Percentiles rank a stretch among this genome's conserved stretches.
Conservation (phyloP, 352 stramenopile species). For the Phytophthora quininea region DNA sequence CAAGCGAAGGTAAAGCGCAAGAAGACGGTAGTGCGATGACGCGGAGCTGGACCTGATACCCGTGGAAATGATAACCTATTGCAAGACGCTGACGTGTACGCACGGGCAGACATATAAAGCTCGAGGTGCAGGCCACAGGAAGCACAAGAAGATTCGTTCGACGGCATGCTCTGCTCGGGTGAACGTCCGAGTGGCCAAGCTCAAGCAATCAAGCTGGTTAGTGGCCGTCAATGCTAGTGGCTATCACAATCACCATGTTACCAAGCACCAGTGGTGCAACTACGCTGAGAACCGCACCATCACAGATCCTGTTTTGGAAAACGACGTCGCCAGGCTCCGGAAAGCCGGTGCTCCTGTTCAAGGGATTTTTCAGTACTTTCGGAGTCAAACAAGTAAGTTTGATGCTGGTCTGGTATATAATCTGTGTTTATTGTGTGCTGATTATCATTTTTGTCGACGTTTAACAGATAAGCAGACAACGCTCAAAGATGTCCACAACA, state of each 20-base stretch:
- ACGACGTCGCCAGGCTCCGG: neutral
- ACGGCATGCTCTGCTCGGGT: neutral
- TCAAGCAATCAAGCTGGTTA: neutral
- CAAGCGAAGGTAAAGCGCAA: neutral
- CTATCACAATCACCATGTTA: neutral
- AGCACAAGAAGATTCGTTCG: neutral
- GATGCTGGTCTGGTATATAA: neutral
- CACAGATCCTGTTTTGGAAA: neutral
- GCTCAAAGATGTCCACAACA: neutral
- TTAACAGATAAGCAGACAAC: neutral
- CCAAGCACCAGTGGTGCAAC: neutral
- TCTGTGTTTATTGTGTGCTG: neutral
- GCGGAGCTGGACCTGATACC: neutral
- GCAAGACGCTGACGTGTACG: neutral
- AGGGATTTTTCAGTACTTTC: neutral
- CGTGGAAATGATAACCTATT: neutral
- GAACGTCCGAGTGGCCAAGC: neutral
- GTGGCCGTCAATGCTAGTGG: neutral
- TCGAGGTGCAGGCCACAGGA: neutral
- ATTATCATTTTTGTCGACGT: neutral
- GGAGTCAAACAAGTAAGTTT: neutral
- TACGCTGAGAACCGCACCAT: neutral
- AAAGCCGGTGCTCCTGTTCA: neutral
- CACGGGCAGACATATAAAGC: neutral
- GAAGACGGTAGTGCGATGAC: neutral